Evolutionary conservation across 2,329 filamentous ascomycete genomes (phyloP), one percentile per base, ranked within the genome.

Genomic region (Beauveria caledonica): DNA sequence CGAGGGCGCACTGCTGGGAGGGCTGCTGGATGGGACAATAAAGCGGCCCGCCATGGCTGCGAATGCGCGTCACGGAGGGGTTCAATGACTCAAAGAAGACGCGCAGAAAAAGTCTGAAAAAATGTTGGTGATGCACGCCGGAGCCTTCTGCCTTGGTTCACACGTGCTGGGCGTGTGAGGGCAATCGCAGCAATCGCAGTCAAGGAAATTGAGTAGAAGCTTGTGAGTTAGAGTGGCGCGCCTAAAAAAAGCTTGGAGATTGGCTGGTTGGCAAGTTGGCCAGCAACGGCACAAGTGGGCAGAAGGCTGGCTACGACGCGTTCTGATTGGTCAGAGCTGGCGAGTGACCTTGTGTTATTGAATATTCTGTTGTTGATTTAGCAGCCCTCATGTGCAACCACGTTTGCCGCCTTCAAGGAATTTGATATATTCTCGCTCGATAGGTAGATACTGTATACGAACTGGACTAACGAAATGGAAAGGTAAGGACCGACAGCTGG

Each of bases 1-100:
- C 21, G 79, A 77, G 1, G 80, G 80, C 58, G 74, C 73, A 33
- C 75, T 75, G 63, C 71, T 77, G 46, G 69, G 65, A 60, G 73
- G 73, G 51, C 73, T 77, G 66, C 73, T 77, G 66, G 77, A 74
- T 62, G 75, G 71, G 52, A 78, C 74, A 60, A 73, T 66, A 69
- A 78, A 78, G 63, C 72, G 69, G 64, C 70, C 66, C 23, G 76
- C 72, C 76, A 78, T 78, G 65, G 63, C 69, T 67, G 48, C 17
- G n/a, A 21, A 44, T 27, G 54, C 46, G 19, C 57, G 48, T 50
- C 39, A 29, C 40, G 39, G 7, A 23, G 42, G 25, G 25, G 29
- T 11, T 27, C 44, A 49, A 49, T 55, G 49, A 29, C 50, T 23
- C 10, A 27, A 19, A 42, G 19, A 39, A 29, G 23, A 23, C 21